Percentiles rank a stretch among this genome's conserved stretches.
Conservation (phyloP, 2,329 filamentous ascomycete species). For the Herpomyces periplanetae region DNA sequence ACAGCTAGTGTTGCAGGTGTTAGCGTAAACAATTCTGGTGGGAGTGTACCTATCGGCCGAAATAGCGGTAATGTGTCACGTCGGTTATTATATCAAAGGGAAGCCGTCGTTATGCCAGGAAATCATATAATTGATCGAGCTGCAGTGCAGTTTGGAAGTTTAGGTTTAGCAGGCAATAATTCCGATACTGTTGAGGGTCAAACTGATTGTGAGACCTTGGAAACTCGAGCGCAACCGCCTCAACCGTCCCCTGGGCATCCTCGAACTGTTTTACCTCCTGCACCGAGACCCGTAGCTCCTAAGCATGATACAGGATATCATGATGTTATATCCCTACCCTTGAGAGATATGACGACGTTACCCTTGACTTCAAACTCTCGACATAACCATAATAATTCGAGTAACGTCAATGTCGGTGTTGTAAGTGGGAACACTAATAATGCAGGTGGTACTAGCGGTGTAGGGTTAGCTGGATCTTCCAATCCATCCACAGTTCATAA, state of each 20-base stretch:
- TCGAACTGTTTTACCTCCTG: slow-evolving; percentile 48
- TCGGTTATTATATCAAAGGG: slow-evolving; percentile 65
- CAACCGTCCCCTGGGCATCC: slow-evolving; percentile 66
- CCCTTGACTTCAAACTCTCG: slow-evolving; percentile 10
- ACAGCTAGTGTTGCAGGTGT: too few species aligned
- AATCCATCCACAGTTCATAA: too few species aligned
- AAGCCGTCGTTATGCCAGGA: slow-evolving; percentile 88
- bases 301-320: slow-evolving; percentile 8
- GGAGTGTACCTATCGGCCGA: too few species aligned
- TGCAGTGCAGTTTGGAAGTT: slow-evolving; percentile 78
- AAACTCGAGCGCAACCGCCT: slow-evolving; percentile 68
- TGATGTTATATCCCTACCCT: slow-evolving; percentile 10
- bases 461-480: slow-evolving; percentile 17
- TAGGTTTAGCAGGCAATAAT: slow-evolving; percentile 47
- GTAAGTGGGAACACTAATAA: slow-evolving; percentile 4
- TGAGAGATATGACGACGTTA: slow-evolving; percentile 15
- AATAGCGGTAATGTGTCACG: slow-evolving; percentile 47
- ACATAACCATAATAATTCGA: slow-evolving; percentile 6
- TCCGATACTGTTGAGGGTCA: slow-evolving; percentile 32
- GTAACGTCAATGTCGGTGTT: slow-evolving; percentile 8
- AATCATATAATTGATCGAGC: slow-evolving; percentile 78
- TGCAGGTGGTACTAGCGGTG: slow-evolving; percentile 10
- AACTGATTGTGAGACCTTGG: slow-evolving; percentile 68
- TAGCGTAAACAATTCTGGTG: too few species aligned
- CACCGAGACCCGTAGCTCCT: slow-evolving; percentile 10